phyloP scores from a whole-genome alignment of 306 rosid species.

The Quercus wislizeni region DNA sequence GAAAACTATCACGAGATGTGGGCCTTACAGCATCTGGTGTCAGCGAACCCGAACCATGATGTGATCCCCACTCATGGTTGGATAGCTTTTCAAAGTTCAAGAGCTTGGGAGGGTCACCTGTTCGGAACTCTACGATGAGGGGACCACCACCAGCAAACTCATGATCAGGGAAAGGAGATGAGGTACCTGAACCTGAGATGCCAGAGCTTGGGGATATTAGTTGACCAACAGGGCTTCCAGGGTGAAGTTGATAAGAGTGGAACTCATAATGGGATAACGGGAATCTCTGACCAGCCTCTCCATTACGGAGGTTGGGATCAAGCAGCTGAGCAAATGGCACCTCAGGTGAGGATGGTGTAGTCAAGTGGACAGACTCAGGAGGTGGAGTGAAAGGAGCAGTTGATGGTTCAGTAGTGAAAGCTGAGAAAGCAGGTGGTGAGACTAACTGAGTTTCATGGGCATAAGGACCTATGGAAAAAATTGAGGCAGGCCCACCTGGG shows the following conservation, averaged over 20 bases:
- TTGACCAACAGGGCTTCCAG: constrained; percentile 91
- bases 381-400: constrained; percentile 98
- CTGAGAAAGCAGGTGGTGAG: constrained; percentile 92
- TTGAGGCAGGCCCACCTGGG: constrained; percentile 86
- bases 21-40: constrained; percentile 37
- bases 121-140: constrained; percentile 50
- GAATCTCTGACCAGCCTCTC: constrained; percentile 55
- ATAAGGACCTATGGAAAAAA: constrained; percentile 91
- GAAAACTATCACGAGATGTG: constrained; percentile 20
- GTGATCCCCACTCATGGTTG: constrained; percentile 41
- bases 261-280: constrained; percentile 74
- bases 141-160: constrained; percentile 43
- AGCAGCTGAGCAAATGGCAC: constrained; percentile 95
- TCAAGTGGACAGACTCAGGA: constrained; percentile 80
- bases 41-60: constrained; percentile 40
- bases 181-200: constrained; percentile 76
- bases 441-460: constrained; percentile 88
- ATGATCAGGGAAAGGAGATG: constrained; percentile 76
- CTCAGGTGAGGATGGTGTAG: constrained; percentile 96
- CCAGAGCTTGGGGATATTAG: constrained; percentile 89
- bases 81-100: constrained; percentile 58
- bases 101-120: constrained; percentile 62
- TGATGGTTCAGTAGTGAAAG: constrained; percentile 81
- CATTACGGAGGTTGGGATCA: constrained; percentile 47
- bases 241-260: constrained; percentile 85